These are phyloP conservation scores for Casuarina cunninghamiana DNA, from an alignment of 306 rosid genomes.

Conservation along the genomic window DNA sequence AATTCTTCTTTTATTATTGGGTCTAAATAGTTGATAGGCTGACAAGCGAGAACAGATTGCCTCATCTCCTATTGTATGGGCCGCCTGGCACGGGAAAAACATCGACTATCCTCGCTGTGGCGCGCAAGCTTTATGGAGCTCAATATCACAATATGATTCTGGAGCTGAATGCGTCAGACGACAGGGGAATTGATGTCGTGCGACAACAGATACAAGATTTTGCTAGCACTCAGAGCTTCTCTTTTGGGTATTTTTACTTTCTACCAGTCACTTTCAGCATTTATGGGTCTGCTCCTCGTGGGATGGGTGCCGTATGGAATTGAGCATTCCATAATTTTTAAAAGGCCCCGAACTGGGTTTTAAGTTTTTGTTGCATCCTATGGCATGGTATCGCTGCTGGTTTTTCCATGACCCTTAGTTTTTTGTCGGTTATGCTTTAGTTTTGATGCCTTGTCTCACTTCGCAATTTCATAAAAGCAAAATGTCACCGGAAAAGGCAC, in stretches of 20 bases:
- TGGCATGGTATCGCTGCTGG: not conserved
- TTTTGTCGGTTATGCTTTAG: not conserved
- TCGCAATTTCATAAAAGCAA: not conserved
- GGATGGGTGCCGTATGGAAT: not conserved
- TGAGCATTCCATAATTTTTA: not conserved
- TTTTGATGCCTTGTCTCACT: not conserved
- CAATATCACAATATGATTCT: constrained; percentile 75
- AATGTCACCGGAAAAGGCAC: constrained; percentile 3
- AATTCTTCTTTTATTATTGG: constrained; percentile 17
- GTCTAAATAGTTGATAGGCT: constrained; percentile 71
- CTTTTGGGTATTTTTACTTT: constrained; percentile 69
- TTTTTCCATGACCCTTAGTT: not conserved
- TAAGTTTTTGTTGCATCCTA: not conserved
- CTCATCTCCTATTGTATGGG: constrained; percentile 88
- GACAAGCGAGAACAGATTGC: constrained; percentile 85
- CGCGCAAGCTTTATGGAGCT: constrained; percentile 83
- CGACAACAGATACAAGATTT: constrained; percentile 91
- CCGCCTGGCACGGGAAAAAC: constrained; percentile 99
- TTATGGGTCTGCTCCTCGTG: not conserved
- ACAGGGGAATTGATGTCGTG: constrained; percentile 94
- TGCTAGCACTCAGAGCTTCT: constrained; percentile 91
- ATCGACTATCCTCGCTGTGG: constrained; percentile 89
- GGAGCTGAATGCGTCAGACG: constrained; percentile 95
- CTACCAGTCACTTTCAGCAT: not conserved
- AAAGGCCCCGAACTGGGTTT: not conserved